A percentile compares a stretch with the other conserved stretches of the same genome.
Conservation (phyloP, 441 rosid species). For the Brassica balearica region DNA sequence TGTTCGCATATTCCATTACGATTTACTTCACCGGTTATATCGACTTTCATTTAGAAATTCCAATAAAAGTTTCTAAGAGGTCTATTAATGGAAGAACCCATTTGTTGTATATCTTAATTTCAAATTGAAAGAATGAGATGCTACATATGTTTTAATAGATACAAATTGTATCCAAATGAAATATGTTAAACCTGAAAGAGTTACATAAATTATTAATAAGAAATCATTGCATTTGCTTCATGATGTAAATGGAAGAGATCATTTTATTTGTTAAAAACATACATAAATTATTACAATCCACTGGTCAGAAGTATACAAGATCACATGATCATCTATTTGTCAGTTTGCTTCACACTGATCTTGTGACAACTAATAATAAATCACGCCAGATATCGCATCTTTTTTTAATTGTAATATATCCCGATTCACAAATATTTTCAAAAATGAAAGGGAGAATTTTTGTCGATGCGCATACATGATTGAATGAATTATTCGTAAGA, state of each 20-base stretch:
- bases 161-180: no score
- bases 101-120: neutral
- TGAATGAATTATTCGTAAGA: constrained; percentile 31
- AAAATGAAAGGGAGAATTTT: constrained; percentile 18
- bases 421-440: neutral
- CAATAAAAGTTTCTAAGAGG: no score
- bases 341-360: neutral
- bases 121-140: neutral
- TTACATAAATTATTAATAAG: no score
- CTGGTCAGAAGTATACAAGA: neutral
- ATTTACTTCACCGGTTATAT: neutral
- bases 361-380: neutral
- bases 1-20: constrained; percentile 4
- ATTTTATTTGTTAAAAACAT: neutral
- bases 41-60: no score
- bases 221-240: neutral
- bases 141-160: neutral
- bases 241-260: neutral
- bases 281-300: neutral
- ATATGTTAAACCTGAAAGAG: no score
- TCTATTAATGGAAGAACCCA: no score
- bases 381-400: constrained; percentile 9
- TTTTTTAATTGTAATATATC: neutral
- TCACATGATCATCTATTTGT: neutral
- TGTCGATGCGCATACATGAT: constrained; percentile 29